Base-by-base conservation (phyloP, 768 basidiomycete genomes). In the Mycena vitilis region DNA sequence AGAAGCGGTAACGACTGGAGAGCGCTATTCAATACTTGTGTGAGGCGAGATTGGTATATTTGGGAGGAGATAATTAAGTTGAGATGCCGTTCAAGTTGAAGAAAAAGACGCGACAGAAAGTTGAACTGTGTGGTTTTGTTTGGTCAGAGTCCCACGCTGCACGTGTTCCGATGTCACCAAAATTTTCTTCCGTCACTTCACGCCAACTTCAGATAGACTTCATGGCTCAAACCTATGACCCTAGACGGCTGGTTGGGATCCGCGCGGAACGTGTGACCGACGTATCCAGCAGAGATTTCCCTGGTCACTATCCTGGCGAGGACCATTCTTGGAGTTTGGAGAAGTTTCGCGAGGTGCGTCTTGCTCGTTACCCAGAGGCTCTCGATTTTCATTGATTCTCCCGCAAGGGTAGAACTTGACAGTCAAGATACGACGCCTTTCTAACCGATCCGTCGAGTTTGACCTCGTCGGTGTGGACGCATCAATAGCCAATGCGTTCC, bases 401-500 rank as follows among this genome's bases (percentile, higher is more conserved):
- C 77, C 74, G 78, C 68, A 83, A 82, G 81, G 78, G 74, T 79
- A 95, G 95, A 91, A 85, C 75, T 82, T 96, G 62, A 82, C 84
- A 75, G 88, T 95, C 12, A 85, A 90, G 64, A 85, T 98, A 42
- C 89, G 93, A 68, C 87, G 93, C 49, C 81, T 96, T 42, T 97
- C 96, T 0, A 86, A 92, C 49, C 87, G 91, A 18, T 91, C 92
- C 2, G 88, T 98, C 69, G 96, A 98, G 72, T 97, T 99, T 78
- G 98, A 99, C 80, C 83, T 99, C 52, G 87, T 98, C 63, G 96
- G 97, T 7, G 92, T 98, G 36, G 97, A 99, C 77, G 94, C 98
- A 0, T 94, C 95, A 18, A 93, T 99, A 66, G 96, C 98, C 37
- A 99, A 99, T 78, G 95, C 97, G 0, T 88, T 97, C 71, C 86